phyloP scores from a whole-genome alignment of 306 rosid genomes.

The Benincasa hispida region DNA sequence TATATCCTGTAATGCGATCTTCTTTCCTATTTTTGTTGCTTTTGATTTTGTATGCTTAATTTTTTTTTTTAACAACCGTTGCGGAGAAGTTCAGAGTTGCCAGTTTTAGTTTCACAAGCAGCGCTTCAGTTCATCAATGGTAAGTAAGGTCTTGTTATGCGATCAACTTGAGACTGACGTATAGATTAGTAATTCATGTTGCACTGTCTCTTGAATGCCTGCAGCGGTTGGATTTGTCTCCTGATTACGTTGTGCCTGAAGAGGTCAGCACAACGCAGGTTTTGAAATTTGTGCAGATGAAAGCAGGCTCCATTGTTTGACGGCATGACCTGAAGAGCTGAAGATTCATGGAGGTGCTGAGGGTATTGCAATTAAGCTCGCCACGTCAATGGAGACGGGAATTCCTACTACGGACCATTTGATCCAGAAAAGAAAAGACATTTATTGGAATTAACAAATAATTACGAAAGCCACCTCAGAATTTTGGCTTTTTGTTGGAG shows the following conservation, averaged over 20 bases:
- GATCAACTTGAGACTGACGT: neutral
- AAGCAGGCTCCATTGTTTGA: constrained; percentile 65
- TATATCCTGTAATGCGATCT: neutral
- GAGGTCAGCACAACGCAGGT: constrained; percentile 81
- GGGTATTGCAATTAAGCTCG: constrained; percentile 50
- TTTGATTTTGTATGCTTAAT: neutral
- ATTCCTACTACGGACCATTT: constrained; percentile 54
- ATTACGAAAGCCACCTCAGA: constrained; percentile 67
- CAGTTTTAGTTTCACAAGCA: constrained; percentile 96
- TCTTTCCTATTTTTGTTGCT: neutral
- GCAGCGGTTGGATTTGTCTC: constrained; percentile 58
- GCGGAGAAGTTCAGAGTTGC: constrained; percentile 98
- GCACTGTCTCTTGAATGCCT: constrained; percentile 7
- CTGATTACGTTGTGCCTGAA: constrained; percentile 65
- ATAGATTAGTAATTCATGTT: neutral
- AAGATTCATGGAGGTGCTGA: constrained; percentile 60
- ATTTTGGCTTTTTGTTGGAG: constrained; percentile 77
- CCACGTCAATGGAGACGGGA: constrained; percentile 45
- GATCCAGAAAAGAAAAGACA: constrained; percentile 47
- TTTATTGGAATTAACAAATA: constrained; percentile 81
- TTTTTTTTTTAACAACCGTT: constrained; percentile 10
- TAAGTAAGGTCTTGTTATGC: constrained; percentile 25
- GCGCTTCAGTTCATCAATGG: constrained; percentile 97
- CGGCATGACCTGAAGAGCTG: constrained; percentile 73
- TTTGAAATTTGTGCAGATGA: constrained; percentile 82